phyloP scores from a whole-genome alignment of 2,329 filamentous ascomycete species.

The Fonsecaea nubica region DNA sequence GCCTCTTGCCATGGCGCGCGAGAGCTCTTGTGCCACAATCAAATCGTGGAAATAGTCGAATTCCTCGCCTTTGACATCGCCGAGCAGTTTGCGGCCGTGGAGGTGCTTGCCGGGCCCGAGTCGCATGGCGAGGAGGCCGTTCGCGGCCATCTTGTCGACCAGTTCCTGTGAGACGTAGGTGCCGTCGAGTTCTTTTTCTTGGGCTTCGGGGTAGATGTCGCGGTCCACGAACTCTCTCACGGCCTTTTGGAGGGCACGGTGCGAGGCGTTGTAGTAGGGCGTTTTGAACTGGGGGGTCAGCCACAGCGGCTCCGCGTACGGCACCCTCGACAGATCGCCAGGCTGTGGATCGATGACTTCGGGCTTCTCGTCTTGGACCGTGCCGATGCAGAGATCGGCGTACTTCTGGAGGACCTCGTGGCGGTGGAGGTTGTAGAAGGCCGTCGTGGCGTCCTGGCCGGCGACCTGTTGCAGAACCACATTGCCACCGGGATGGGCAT shows the following conservation, averaged over 20 bases:
- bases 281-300: slow-evolving; percentile 76
- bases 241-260: slow-evolving; percentile 70
- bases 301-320: slow-evolving; percentile 87
- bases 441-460: slow-evolving; percentile 51
- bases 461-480: slow-evolving; percentile 51
- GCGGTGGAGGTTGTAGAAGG: slow-evolving; percentile 82
- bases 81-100: slow-evolving; percentile 69
- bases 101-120: slow-evolving; percentile 71
- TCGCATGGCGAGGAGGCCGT: slow-evolving; percentile 72
- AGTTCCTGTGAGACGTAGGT: slow-evolving; percentile 69
- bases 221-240: slow-evolving; percentile 70
- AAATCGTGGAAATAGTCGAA: slow-evolving; percentile 76
- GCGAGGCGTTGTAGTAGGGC: slow-evolving; percentile 72
- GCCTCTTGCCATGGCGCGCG: slow-evolving; percentile 72
- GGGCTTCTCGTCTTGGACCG: slow-evolving; percentile 74
- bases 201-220: slow-evolving; percentile 66
- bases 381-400: slow-evolving; percentile 74
- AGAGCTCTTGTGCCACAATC: slow-evolving; percentile 75
- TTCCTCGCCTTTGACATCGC: slow-evolving; percentile 72
- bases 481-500: slow-evolving; percentile 62
- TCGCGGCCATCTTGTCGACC: slow-evolving; percentile 67
- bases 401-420: slow-evolving; percentile 89
- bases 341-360: slow-evolving; percentile 72
- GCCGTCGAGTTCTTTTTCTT: slow-evolving; percentile 74
- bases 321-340: slow-evolving; percentile 77